Evolutionary conservation across 2,329 filamentous ascomycete species (phyloP).

Genomic region (Arthrobotrys sphaeroides): DNA sequence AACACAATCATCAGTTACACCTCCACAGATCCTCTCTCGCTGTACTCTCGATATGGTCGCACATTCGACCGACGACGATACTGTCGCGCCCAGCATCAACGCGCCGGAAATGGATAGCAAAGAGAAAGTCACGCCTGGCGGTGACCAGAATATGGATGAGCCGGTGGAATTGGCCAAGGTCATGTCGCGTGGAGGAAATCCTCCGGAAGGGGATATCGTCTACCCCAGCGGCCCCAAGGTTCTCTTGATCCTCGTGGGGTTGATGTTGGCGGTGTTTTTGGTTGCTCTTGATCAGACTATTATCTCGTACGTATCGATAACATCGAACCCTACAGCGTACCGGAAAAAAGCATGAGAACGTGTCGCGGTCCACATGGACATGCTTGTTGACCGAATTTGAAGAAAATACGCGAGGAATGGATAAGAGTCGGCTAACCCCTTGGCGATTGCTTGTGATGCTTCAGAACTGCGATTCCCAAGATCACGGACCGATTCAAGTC

Average conservation of each 20-base stretch:
- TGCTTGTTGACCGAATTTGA: not conserved
- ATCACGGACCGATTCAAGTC: constrained; percentile 62
- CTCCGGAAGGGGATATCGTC: constrained; percentile 30
- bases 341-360: too few species aligned
- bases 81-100: constrained; percentile 42
- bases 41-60: constrained; percentile 28
- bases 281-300: constrained; percentile 50
- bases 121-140: constrained; percentile 5
- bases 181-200: constrained; percentile 43
- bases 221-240: constrained; percentile 38
- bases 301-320: constrained; percentile 33
- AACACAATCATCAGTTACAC: not conserved
- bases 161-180: constrained; percentile 23
- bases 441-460: constrained; percentile 16
- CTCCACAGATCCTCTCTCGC: not conserved
- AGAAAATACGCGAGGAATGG: constrained; percentile 33
- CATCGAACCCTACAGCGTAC: not conserved
- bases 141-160: constrained; percentile 2
- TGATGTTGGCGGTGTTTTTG: constrained; percentile 50
- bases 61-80: constrained; percentile 49
- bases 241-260: constrained; percentile 27
- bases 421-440: constrained; percentile 43
- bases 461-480: constrained; percentile 61
- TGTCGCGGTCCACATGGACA: not conserved
- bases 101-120: constrained; percentile 29